Conservation (phyloP, 768 basidiomycete species). For the Tylopilus vinaceipallidus region DNA sequence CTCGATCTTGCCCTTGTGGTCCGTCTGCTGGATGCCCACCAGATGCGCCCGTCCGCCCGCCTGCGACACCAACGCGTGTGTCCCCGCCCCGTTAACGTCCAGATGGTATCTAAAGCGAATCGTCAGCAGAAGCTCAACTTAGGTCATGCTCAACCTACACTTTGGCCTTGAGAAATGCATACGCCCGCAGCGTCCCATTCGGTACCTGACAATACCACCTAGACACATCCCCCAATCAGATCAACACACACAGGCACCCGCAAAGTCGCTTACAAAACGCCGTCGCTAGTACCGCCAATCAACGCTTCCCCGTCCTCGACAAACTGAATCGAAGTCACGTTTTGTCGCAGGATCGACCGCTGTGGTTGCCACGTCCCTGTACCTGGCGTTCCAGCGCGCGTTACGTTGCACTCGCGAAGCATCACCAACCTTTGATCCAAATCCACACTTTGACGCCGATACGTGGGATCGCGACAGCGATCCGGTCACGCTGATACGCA, state of each 20-base stretch:
- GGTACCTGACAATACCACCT: conserved; percentile 72
- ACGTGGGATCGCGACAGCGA: conserved; percentile 62
- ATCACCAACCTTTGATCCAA: conserved; percentile 49
- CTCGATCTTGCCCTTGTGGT: conserved; percentile 52
- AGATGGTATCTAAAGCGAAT: conserved; percentile 60
- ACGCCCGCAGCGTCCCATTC: conserved; percentile 61
- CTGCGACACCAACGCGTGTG: conserved; percentile 53
- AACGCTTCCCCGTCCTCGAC: conserved; percentile 61
- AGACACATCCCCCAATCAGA: conserved; percentile 11
- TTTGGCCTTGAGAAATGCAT: conserved; percentile 54
- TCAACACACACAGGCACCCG: neutral
- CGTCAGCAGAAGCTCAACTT: too few species aligned
- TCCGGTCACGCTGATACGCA: conserved; percentile 53
- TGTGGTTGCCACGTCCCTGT: conserved; percentile 64
- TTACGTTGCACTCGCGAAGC: neutral
- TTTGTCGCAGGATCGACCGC: conserved; percentile 60
- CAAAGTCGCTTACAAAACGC: conserved; percentile 51
- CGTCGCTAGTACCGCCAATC: conserved; percentile 68
- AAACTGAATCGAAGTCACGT: conserved; percentile 63
- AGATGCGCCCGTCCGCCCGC: conserved; percentile 49
- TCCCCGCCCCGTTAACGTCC: conserved; percentile 47
- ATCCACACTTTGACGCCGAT: conserved; percentile 65
- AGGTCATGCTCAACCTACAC: conserved; percentile 42
- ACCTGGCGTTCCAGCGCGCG: conserved; percentile 1
- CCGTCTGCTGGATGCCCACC: conserved; percentile 47